These are phyloP conservation scores for Canavalia gladiata DNA, from an alignment of 306 rosid species.

Conservation along the genomic window DNA sequence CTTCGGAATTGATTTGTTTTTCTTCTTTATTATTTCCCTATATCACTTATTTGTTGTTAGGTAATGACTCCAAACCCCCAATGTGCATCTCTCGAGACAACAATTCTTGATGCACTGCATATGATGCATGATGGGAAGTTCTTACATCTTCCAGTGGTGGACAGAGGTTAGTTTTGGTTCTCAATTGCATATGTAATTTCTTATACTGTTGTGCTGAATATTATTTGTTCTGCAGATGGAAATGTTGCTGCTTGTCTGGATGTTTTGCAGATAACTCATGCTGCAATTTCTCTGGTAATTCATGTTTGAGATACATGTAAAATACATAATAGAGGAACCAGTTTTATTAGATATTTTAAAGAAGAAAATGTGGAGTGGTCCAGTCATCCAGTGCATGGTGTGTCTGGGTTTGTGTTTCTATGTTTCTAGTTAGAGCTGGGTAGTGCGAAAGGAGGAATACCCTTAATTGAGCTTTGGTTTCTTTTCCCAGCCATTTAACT, in stretches of 20 bases:
- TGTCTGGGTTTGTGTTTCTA: neutral
- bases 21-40: slow-evolving; percentile 10
- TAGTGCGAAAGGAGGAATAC: slow-evolving; percentile 28
- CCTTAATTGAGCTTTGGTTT: neutral
- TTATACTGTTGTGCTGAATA: slow-evolving; percentile 37
- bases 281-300: slow-evolving; percentile 93
- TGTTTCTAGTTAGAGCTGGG: slow-evolving; percentile 16
- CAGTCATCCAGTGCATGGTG: slow-evolving; percentile 35
- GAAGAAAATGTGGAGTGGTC: slow-evolving; percentile 22
- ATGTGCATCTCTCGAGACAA: slow-evolving; percentile 80
- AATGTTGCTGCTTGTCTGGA: slow-evolving; percentile 79
- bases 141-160: slow-evolving; percentile 95
- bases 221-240: slow-evolving; percentile 73
- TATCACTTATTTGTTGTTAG: slow-evolving; percentile 50
- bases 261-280: slow-evolving; percentile 91
- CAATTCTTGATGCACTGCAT: slow-evolving; percentile 93
- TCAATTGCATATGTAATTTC: slow-evolving; percentile 23
- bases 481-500: neutral
- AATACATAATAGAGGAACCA: neutral
- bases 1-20: slow-evolving; percentile 17
- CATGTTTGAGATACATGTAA: slow-evolving; percentile 27
- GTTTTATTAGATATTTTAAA: slow-evolving; percentile 28
- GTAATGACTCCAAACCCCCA: slow-evolving; percentile 96
- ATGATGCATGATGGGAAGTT: slow-evolving; percentile 97
- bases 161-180: slow-evolving; percentile 70